Evolutionary conservation across 805 yeast species (phyloP).

Genomic region (Phaffomyces opuntiae): DNA sequence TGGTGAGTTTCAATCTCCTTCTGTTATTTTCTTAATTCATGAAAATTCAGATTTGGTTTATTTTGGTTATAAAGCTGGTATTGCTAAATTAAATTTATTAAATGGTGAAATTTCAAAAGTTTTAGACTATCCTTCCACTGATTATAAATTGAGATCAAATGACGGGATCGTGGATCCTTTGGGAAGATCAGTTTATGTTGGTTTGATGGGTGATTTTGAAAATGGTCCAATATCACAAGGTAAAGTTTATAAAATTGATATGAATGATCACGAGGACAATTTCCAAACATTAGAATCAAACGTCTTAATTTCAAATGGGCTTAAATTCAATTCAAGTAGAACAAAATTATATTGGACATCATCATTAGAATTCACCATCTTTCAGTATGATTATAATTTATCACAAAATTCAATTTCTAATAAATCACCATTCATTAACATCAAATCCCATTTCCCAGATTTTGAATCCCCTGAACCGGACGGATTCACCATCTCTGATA

Average conservation of each 20-base stretch:
- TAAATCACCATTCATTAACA: slow-evolving; percentile 32
- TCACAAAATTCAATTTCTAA: slow-evolving; percentile 30
- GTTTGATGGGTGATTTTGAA: slow-evolving; percentile 65
- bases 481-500: slow-evolving; percentile 57
- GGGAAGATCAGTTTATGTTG: slow-evolving; percentile 68
- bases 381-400: slow-evolving; percentile 38
- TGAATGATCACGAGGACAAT: slow-evolving; percentile 19
- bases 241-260: slow-evolving; percentile 36
- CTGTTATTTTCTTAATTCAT: slow-evolving; percentile 53
- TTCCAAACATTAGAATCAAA: slow-evolving; percentile 30
- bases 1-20: slow-evolving; percentile 27
- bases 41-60: slow-evolving; percentile 38
- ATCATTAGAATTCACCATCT: slow-evolving; percentile 40
- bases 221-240: slow-evolving; percentile 41
- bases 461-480: slow-evolving; percentile 61
- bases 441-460: slow-evolving; percentile 22
- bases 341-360: slow-evolving; percentile 47
- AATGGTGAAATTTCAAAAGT: slow-evolving; percentile 31
- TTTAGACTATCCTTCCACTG: slow-evolving; percentile 28
- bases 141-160: slow-evolving; percentile 52
- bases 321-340: slow-evolving; percentile 43
- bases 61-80: slow-evolving; percentile 60
- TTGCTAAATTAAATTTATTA: slow-evolving; percentile 45
- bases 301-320: slow-evolving; percentile 57
- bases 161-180: slow-evolving; percentile 77